These are phyloP conservation scores for Botrytis galanthina DNA, from an alignment of 2,329 filamentous ascomycete genomes.

Conservation along the genomic window DNA sequence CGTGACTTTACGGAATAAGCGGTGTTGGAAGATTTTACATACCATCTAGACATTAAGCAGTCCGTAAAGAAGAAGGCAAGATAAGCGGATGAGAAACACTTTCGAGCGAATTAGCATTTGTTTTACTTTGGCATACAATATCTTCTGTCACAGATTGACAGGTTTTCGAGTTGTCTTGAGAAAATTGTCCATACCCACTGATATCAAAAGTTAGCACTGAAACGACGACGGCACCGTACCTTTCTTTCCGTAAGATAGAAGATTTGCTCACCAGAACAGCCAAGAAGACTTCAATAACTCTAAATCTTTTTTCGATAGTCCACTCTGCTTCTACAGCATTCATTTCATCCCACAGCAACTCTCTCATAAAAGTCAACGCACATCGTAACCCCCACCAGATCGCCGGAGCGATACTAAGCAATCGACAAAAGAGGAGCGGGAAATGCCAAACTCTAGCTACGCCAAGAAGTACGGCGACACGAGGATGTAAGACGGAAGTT, in stretches of 20 bases:
- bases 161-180: neutral
- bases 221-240: neutral
- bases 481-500: constrained; percentile 62
- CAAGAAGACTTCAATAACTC: constrained; percentile 66
- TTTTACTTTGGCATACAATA: neutral
- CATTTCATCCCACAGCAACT: constrained; percentile 53
- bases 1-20: neutral
- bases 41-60: constrained; percentile 82
- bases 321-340: constrained; percentile 41
- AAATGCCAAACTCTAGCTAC: constrained; percentile 71
- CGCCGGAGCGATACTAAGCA: constrained; percentile 67
- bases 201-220: neutral
- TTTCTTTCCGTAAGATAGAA: neutral
- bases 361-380: constrained; percentile 64
- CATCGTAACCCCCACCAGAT: constrained; percentile 70
- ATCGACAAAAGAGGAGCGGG: constrained; percentile 69
- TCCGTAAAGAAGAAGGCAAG: constrained; percentile 82
- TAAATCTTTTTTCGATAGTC: constrained; percentile 50
- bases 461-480: constrained; percentile 74
- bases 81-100: constrained; percentile 76
- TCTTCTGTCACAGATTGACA: neutral
- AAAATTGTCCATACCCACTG: neutral
- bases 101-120: constrained; percentile 2
- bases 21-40: constrained; percentile 32
- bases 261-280: constrained; percentile 67